Evolutionary conservation across 2,329 filamentous ascomycete species (phyloP), one percentile per base, ranked within the genome.

Genomic region (Fusarium sp.): DNA sequence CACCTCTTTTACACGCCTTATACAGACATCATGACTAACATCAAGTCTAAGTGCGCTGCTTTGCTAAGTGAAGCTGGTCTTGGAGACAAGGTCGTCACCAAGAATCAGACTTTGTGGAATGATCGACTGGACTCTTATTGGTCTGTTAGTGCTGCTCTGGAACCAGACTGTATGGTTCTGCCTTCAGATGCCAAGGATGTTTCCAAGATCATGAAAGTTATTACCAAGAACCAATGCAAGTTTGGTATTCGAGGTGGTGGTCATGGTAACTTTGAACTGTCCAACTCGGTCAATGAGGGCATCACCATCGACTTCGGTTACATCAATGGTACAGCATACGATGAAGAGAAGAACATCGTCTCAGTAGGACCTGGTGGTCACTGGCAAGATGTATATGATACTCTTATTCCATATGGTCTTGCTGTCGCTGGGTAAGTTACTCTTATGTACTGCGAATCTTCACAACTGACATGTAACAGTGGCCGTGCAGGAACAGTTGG

Each of bases 231-330:
- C 9, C 43, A 74, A 16, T 80, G 79, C 49, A 72, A 75, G 8
- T 83, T 83, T 64, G 82, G 80, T 20, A 77, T 84, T 34, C 77
- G 80, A 3, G 77, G 78, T 20, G 81, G 81, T 38, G 80, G 82
- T 5, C 80, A 83, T 43, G 79, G 74, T 27, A 71, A 74, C 25
- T 78, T 77, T 51, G 63, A 76, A 1, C 68, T 79, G 6, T 72
- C 78, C 58, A 81, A 81, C 73, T 79, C 78, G 52, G 63, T 83
- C 14, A 66, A 78, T 11, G 75, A 77, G 20, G 81, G 81, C 3
- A 74, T 83, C 11, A 80, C 80, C 3, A 75, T 82, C 24, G 81
- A 82, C 64, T 75, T 82, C 43, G 73, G 77, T 5, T 73, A 73
- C 38, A 72, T 83, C 44, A 79, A 79, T 56, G 50, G 49, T 6